Percentiles rank a stretch among this genome's conserved stretches.
phyloP scores from a whole-genome alignment of 129 eudicot species.

The Ambrosia trifida region DNA sequence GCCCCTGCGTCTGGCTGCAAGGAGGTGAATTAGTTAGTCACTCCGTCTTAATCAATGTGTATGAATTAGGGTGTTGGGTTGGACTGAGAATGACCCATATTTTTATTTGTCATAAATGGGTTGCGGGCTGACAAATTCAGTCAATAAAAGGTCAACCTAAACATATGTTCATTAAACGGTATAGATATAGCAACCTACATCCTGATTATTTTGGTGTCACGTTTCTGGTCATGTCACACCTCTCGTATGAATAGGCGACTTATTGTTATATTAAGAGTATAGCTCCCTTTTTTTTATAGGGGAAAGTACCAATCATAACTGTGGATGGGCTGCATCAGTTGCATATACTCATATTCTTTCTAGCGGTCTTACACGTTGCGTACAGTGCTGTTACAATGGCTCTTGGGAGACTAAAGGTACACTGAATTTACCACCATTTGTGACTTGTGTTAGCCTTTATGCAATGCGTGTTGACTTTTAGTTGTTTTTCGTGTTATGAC shows the following conservation, averaged over 20 bases:
- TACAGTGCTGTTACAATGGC: constrained; percentile 87
- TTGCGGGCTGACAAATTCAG: background rate
- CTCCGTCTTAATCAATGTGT: background rate
- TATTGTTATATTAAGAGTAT: constrained; percentile 1
- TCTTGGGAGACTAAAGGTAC: constrained; percentile 83
- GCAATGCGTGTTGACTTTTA: background rate
- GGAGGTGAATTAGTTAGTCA: constrained; percentile 29
- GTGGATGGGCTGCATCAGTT: constrained; percentile 77
- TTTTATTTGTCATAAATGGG: background rate
- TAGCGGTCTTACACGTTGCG: constrained; percentile 72
- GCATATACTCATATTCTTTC: constrained; percentile 87
- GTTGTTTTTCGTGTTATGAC: background rate
- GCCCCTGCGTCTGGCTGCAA: constrained; percentile 28
- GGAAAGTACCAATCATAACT: constrained; percentile 61
- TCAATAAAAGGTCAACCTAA: background rate
- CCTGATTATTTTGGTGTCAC: background rate
- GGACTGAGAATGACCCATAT: background rate
- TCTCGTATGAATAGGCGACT: background rate
- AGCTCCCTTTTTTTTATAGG: constrained; percentile 34
- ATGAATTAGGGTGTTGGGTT: background rate
- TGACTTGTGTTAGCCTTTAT: constrained; percentile 12
- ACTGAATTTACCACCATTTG: constrained; percentile 14
- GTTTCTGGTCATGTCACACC: background rate
- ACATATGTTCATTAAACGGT: background rate
- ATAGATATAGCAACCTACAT: background rate